phyloP scores from a whole-genome alignment of 805 yeast species.

The Schwanniomyces polymorphus region DNA sequence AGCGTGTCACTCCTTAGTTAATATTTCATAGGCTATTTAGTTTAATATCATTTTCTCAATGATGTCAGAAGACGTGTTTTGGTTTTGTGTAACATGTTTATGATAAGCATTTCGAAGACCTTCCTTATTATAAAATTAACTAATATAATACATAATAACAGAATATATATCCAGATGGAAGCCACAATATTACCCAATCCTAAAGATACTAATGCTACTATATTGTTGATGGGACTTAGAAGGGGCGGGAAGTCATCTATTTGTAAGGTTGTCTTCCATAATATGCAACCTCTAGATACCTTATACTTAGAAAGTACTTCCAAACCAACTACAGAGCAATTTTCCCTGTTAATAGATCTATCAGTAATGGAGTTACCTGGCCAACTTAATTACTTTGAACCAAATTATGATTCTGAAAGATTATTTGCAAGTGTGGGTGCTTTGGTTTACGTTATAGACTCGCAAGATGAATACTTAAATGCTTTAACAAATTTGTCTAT shows the following conservation, averaged over 20 bases:
- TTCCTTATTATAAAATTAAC: neutral
- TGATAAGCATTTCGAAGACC: neutral
- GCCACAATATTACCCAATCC: constrained; percentile 25
- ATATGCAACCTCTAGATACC: constrained; percentile 94
- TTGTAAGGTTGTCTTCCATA: constrained; percentile 92
- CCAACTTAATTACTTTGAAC: constrained; percentile 85
- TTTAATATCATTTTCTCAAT: neutral
- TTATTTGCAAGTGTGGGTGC: constrained; percentile 85
- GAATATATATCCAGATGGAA: constrained; percentile 11
- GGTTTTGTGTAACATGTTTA: neutral
- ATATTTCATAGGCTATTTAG: neutral
- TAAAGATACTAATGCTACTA: constrained; percentile 70
- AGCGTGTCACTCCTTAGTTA: constrained; percentile 77
- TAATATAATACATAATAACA: neutral
- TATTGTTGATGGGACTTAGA: constrained; percentile 84
- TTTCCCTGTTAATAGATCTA: constrained; percentile 79
- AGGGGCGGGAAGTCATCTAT: constrained; percentile 94
- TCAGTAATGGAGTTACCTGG: constrained; percentile 95
- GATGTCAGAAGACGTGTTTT: neutral
- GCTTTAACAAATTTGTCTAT: constrained; percentile 86
- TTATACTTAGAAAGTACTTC: constrained; percentile 87
- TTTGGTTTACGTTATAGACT: constrained; percentile 89
- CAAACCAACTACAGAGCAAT: constrained; percentile 82
- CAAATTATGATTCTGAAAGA: constrained; percentile 74
- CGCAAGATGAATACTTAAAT: constrained; percentile 91